These are phyloP conservation scores for Croton laevigatus DNA, from an alignment of 441 rosid genomes.

Conservation along the genomic window DNA sequence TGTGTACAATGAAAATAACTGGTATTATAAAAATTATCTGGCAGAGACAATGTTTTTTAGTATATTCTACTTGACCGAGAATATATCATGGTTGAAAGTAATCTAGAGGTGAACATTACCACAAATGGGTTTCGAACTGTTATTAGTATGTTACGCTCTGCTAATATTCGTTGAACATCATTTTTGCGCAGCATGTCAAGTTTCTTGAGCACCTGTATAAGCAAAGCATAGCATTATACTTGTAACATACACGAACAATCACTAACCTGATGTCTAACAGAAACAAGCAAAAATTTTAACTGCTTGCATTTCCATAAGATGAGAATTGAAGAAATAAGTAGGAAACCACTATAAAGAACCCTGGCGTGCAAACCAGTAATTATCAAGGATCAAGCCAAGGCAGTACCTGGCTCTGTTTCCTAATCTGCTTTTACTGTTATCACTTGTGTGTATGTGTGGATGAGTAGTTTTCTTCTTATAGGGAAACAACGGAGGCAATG, in stretches of 20 bases:
- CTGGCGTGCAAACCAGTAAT: neutral
- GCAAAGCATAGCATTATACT: conserved; percentile 25
- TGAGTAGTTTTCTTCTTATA: no score
- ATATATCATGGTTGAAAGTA: conserved; percentile 10
- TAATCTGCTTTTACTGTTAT: no score
- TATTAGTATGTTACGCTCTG: conserved; percentile 79
- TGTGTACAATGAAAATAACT: neutral
- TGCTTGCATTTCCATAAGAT: neutral
- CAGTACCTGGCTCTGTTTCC: no score
- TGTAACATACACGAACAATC: conserved; percentile 8
- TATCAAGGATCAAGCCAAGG: neutral
- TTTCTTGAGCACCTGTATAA: conserved; percentile 71
- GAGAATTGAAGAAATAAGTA: neutral
- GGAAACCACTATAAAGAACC: neutral
- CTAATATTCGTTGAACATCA: conserved; percentile 75
- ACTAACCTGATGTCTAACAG: neutral
- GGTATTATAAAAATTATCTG: conserved; percentile 1
- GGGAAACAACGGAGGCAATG: no score
- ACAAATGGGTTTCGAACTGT: conserved; percentile 88
- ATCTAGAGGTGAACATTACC: conserved; percentile 40
- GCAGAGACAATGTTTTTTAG: neutral
- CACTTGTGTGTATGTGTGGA: no score
- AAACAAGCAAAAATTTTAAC: neutral
- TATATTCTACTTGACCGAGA: conserved; percentile 4
- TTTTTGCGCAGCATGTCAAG: conserved; percentile 83